These are phyloP conservation scores for Mycena filopes DNA, from an alignment of 768 basidiomycete genomes.

Conservation along the genomic window DNA sequence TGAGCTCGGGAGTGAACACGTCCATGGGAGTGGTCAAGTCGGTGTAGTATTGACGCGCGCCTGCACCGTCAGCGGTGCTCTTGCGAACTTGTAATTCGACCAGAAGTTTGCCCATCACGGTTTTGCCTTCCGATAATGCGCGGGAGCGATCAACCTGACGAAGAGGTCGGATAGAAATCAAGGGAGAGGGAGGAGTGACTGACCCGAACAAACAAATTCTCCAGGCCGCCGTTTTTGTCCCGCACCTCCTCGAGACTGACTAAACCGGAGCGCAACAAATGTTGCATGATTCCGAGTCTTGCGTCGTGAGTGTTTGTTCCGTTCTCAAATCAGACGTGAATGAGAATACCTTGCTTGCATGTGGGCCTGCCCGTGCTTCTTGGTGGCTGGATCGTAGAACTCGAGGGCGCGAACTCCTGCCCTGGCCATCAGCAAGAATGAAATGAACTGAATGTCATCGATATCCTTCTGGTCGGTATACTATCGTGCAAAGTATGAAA, in stretches of 20 bases:
- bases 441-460: slow-evolving; percentile 83
- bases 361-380: slow-evolving; percentile 88
- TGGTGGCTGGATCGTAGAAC: slow-evolving; percentile 80
- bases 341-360: slow-evolving; percentile 84
- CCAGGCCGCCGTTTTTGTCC: slow-evolving; percentile 63
- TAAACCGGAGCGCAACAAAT: slow-evolving; percentile 77
- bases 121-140: slow-evolving; percentile 72
- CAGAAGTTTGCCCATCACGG: slow-evolving; percentile 77
- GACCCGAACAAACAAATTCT: slow-evolving; percentile 78
- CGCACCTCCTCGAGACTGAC: slow-evolving; percentile 77
- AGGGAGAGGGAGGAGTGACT: slow-evolving; percentile 35
- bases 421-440: slow-evolving; percentile 89
- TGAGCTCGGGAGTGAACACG: slow-evolving; percentile 73
- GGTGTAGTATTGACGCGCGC: slow-evolving; percentile 84
- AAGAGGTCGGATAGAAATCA: not conserved
- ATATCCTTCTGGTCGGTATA: slow-evolving; percentile 74
- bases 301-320: not conserved
- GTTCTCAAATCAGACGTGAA: not conserved
- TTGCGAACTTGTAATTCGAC: slow-evolving; percentile 86
- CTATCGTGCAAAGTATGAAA: slow-evolving; percentile 45
- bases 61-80: slow-evolving; percentile 85
- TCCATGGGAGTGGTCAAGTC: slow-evolving; percentile 73
- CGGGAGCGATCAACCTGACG: slow-evolving; percentile 76
- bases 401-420: slow-evolving; percentile 83
- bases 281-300: slow-evolving; percentile 86